A percentile compares a stretch with the other conserved stretches of the same genome.
Conservation (phyloP, 2,329 filamentous ascomycete species). For the Metarhizium album region DNA sequence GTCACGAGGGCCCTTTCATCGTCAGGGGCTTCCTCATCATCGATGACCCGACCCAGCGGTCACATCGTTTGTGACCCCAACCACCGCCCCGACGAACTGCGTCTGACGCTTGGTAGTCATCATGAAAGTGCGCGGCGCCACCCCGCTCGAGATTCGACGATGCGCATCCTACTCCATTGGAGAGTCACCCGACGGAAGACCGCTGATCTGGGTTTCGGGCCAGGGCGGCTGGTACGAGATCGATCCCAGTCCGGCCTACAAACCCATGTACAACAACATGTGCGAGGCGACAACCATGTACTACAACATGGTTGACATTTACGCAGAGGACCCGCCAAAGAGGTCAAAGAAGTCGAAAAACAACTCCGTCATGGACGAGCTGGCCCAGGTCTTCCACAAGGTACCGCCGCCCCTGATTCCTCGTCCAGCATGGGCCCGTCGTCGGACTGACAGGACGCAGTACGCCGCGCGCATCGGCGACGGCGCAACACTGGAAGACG, state of each 20-base stretch:
- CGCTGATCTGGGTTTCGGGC: constrained; percentile 51
- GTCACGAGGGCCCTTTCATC: constrained; percentile 47
- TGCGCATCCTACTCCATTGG: constrained; percentile 43
- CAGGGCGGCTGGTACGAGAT: constrained; percentile 60
- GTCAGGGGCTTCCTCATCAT: constrained; percentile 49
- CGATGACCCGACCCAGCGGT: constrained; percentile 28
- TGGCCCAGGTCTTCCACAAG: constrained; percentile 22
- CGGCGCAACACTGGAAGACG: constrained; percentile 39
- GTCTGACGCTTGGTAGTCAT: constrained; percentile 17
- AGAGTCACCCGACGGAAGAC: constrained; percentile 34
- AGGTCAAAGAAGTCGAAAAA: constrained; percentile 18
- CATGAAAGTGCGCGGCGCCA: constrained; percentile 19
- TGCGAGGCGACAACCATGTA: constrained; percentile 53
- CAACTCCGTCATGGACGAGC: constrained; percentile 18
- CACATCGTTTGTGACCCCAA: constrained; percentile 22
- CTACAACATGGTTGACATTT: constrained; percentile 50
- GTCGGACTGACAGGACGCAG: constrained; percentile 15
- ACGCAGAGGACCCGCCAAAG: constrained; percentile 26
- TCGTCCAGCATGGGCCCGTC: not conserved
- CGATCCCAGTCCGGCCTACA: constrained; percentile 46
- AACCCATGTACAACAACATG: constrained; percentile 46
- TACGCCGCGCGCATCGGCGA: constrained; percentile 43
- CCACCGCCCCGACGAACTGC: not conserved
- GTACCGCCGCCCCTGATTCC: not conserved
- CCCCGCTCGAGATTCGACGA: constrained; percentile 42